phyloP scores from a whole-genome alignment of 148 eudicot species.

The Camellia granthamiana region DNA sequence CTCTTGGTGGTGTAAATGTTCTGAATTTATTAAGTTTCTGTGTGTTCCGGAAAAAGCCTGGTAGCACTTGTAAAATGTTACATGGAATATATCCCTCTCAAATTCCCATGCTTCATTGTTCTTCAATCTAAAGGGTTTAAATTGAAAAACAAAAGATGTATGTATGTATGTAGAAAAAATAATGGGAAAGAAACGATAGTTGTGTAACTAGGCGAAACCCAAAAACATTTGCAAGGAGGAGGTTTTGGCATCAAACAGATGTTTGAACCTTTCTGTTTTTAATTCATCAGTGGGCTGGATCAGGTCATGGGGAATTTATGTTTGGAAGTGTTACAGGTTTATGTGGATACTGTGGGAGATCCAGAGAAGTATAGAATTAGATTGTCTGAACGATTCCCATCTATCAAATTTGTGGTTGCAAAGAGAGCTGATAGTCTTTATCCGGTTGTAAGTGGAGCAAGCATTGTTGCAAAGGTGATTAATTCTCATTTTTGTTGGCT shows the following conservation, averaged over 20 bases:
- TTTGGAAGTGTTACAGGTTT: constrained; percentile 51
- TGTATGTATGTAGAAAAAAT: background rate
- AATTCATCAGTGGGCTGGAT: background rate
- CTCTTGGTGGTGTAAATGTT: background rate
- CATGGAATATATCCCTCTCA: background rate
- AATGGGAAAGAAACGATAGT: background rate
- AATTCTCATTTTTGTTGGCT: constrained; percentile 1
- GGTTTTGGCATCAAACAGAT: background rate
- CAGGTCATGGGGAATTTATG: background rate
- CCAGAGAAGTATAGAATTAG: constrained; percentile 72
- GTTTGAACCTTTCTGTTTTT: constrained; percentile 1
- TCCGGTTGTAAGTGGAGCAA: constrained; percentile 99
- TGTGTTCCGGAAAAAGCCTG: background rate
- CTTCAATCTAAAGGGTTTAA: background rate
- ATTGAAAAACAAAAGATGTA: background rate
- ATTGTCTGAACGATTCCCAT: constrained; percentile 74
- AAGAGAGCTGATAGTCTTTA: constrained; percentile 99
- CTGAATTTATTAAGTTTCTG: background rate
- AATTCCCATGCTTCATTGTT: background rate
- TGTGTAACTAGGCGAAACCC: background rate
- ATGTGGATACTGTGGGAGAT: constrained; percentile 97
- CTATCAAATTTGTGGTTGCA: constrained; percentile 91
- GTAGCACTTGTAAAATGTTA: background rate
- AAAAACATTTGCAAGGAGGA: background rate
- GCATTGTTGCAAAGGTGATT: constrained; percentile 90